phyloP scores from a whole-genome alignment of 1,284 basidiomycete genomes.

The Apiotrichum brassicae region DNA sequence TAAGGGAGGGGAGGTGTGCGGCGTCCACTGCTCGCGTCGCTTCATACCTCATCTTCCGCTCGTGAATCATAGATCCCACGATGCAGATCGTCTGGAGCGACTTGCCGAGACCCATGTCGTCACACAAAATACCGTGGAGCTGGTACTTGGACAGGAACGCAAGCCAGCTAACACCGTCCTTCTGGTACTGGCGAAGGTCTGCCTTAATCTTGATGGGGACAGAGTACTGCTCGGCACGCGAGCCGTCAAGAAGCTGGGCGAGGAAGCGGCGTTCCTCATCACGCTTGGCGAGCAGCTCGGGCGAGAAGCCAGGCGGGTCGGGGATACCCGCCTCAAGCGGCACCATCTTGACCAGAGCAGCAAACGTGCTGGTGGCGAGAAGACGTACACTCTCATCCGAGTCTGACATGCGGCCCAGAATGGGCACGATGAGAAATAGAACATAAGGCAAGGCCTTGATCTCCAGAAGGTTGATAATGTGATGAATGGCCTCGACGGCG shows the following conservation, averaged over 20 bases:
- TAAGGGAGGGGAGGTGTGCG: conserved; percentile 84
- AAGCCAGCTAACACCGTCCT: conserved; percentile 98
- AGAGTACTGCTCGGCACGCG: conserved; percentile 84
- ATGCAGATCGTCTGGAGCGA: conserved; percentile 98
- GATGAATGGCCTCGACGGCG: conserved; percentile 80
- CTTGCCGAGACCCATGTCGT: conserved; percentile 99
- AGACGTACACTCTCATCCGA: conserved; percentile 83
- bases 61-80: conserved; percentile 85
- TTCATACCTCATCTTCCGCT: conserved; percentile 66
- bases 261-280: conserved; percentile 88
- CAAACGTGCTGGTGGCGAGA: conserved; percentile 93
- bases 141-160: conserved; percentile 96
- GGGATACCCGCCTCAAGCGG: conserved; percentile 96
- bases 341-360: conserved; percentile 97
- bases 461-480: conserved; percentile 89
- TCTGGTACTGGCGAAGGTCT: conserved; percentile 93
- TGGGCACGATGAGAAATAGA: conserved; percentile 92
- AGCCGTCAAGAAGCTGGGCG: conserved; percentile 86
- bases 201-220: conserved; percentile 88
- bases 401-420: conserved; percentile 97
- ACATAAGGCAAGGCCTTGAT: conserved; percentile 95
- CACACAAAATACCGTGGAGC: conserved; percentile 94
- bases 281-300: conserved; percentile 78
- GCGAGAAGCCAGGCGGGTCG: conserved; percentile 86
- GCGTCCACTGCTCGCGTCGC: conserved; percentile 67